Percentiles rank a stretch among this genome's conserved stretches.
Evolutionary conservation across 352 stramenopile genomes (phyloP).

Genomic region (Thraustochytrium striatum): DNA sequence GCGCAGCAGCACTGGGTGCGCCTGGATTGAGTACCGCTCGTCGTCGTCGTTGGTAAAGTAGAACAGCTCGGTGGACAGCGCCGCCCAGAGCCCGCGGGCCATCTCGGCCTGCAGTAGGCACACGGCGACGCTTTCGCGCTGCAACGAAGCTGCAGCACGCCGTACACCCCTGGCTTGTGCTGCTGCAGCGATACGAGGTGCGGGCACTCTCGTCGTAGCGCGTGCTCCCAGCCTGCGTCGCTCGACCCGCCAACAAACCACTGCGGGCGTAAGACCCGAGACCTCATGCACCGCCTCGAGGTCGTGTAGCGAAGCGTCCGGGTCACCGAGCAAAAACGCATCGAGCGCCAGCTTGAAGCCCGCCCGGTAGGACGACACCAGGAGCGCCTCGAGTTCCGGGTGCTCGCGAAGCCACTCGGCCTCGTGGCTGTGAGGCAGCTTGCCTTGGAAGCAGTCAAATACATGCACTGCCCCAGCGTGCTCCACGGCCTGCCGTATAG

Average conservation of each 20-base stretch:
- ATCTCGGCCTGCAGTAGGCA: neutral
- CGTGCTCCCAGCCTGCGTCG: neutral
- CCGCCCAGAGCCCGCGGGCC: conserved; percentile 15
- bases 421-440: neutral
- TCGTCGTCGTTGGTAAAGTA: conserved; percentile 42
- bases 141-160: conserved; percentile 18
- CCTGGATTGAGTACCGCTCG: conserved; percentile 37
- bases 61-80: conserved; percentile 11
- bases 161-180: neutral
- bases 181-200: neutral
- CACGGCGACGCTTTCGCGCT: neutral
- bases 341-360: conserved; percentile 30
- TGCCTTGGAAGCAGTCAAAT: neutral
- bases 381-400: neutral
- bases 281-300: no score
- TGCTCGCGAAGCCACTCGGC: neutral
- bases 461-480: neutral
- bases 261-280: no score
- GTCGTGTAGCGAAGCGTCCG: neutral
- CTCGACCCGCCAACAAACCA: neutral
- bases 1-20: conserved; percentile 2
- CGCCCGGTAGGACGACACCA: neutral
- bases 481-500: neutral
- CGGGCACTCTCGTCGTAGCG: neutral
- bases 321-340: conserved; percentile 8